These are phyloP conservation scores for Globisporangium nodosum DNA, from an alignment of 352 stramenopile species.

Conservation along the genomic window DNA sequence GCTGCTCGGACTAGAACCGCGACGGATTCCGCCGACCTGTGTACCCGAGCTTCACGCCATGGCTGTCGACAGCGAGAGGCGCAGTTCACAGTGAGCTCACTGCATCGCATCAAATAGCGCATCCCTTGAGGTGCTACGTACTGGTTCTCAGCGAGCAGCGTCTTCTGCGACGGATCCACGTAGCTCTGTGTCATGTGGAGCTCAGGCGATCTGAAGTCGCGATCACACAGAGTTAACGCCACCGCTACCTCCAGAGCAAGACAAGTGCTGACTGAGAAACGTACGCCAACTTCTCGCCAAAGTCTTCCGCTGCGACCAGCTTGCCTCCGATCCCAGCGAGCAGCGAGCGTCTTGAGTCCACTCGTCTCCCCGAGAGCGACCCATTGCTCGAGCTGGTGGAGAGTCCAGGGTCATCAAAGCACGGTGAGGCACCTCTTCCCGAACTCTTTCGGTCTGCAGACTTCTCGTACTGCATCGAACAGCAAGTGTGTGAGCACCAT, in stretches of 20 bases:
- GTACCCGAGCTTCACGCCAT: conserved; percentile 16
- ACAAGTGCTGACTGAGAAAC: conserved; percentile 4
- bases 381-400: conserved; percentile 21
- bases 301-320: conserved; percentile 50
- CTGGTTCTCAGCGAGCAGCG: conserved; percentile 61
- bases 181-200: conserved; percentile 51
- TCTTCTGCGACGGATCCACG: conserved; percentile 47
- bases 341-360: conserved; percentile 55
- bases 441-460: conserved; percentile 3
- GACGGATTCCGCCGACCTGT: conserved; percentile 8
- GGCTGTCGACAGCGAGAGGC: conserved; percentile 1
- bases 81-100: background rate
- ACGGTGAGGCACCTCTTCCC: conserved; percentile 3
- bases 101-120: background rate
- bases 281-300: conserved; percentile 32
- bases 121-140: conserved; percentile 18
- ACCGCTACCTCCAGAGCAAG: background rate
- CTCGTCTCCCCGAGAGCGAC: conserved; percentile 31
- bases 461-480: conserved; percentile 25
- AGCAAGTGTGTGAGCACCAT: background rate
- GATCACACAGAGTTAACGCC: background rate
- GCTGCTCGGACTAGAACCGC: conserved; percentile 15
- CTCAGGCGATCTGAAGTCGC: conserved; percentile 21
- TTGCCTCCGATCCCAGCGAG: conserved; percentile 67
- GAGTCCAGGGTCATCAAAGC: conserved; percentile 10